A percentile compares a stretch with the other conserved stretches of the same genome.
Evolutionary conservation across 2,329 filamentous ascomycete genomes (phyloP).

Genomic region (Fusarium marasasianum): DNA sequence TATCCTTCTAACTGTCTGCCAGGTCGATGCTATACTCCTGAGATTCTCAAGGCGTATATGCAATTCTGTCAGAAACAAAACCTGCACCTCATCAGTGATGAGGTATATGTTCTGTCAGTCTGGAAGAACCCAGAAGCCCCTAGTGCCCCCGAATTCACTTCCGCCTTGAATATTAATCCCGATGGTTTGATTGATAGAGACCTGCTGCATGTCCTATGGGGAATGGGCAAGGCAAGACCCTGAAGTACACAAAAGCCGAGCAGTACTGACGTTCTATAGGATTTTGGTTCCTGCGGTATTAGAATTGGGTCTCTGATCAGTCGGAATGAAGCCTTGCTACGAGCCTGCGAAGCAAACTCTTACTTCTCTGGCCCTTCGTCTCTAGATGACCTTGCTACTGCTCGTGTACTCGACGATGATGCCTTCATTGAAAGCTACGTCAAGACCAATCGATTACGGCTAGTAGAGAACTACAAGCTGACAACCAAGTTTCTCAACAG

Average conservation of each 20-base stretch:
- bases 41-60: neutral
- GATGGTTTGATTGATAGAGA: neutral
- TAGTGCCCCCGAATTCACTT: neutral
- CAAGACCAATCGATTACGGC: neutral
- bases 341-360: neutral
- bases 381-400: neutral
- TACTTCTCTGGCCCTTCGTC: neutral
- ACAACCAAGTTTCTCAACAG: neutral
- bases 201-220: neutral
- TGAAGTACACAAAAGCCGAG: fast-evolving
- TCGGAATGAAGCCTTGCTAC: neutral
- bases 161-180: fast-evolving
- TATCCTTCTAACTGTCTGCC: fast-evolving
- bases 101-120: neutral
- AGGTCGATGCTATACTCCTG: neutral
- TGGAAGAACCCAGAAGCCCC: neutral
- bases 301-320: neutral
- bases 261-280: neutral
- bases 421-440: fast-evolving
- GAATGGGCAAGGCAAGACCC: neutral
- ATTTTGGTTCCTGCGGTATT: neutral
- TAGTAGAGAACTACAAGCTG: neutral
- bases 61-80: neutral
- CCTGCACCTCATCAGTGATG: neutral
- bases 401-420: neutral